phyloP scores from a whole-genome alignment of 169 alveolate species.

The Plasmodium knowlesi region DNA sequence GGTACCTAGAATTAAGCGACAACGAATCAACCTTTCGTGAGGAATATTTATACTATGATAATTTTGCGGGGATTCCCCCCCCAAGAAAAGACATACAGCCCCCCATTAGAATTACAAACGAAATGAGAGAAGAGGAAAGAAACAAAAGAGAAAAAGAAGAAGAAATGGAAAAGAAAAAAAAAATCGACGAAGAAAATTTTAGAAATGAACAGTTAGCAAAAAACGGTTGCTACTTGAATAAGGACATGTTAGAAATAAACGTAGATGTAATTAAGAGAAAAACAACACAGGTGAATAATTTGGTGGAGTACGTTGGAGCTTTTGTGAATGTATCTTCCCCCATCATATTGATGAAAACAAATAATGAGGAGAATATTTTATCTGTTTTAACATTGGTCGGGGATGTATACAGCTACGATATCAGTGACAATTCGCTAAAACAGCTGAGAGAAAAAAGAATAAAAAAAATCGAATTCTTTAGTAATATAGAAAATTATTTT shows the following conservation, averaged over 20 bases:
- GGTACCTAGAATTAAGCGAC: not conserved
- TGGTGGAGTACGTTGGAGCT: conserved; percentile 58
- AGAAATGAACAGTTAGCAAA: conserved; percentile 50
- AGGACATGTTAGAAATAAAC: conserved; percentile 47
- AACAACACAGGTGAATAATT: conserved; percentile 20
- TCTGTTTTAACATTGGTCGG: conserved; percentile 47
- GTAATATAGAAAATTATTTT: conserved; percentile 64
- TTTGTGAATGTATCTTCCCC: conserved; percentile 54
- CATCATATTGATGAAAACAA: conserved; percentile 40
- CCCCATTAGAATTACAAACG: not conserved
- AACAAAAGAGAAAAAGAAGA: conserved; percentile 46
- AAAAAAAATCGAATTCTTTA: conserved; percentile 43
- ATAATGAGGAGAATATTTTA: conserved; percentile 18
- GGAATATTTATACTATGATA: conserved; percentile 63
- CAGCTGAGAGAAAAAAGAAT: conserved; percentile 47
- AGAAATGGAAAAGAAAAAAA: conserved; percentile 41
- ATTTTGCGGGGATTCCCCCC: conserved; percentile 16
- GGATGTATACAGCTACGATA: conserved; percentile 41
- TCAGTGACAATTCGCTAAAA: conserved; percentile 20
- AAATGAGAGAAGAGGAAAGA: conserved; percentile 21
- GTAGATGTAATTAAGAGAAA: conserved; percentile 48
- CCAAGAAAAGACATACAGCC: not conserved
- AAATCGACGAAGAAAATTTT: conserved; percentile 36
- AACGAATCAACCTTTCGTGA: conserved; percentile 31
- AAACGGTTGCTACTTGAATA: conserved; percentile 40